These are phyloP conservation scores for Boletus albobrunnescens DNA, from an alignment of 1,284 basidiomycete species.

Conservation along the genomic window DNA sequence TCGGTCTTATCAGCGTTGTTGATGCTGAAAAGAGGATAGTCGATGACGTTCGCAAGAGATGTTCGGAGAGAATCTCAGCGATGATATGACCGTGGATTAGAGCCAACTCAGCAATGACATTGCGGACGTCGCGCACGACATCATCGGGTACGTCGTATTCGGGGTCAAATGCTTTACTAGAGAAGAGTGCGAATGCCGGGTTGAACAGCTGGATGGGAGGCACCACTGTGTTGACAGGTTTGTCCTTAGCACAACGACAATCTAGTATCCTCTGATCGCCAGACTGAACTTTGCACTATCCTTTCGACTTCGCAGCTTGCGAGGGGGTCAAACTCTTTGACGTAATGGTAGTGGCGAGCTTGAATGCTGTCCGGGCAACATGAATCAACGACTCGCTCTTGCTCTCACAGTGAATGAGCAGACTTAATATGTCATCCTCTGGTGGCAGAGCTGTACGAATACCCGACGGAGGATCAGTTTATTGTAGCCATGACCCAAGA, in stretches of 20 bases:
- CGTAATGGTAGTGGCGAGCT: too few species aligned
- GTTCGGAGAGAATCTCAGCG: too few species aligned
- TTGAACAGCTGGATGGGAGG: conserved; percentile 16
- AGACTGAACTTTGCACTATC: conserved; percentile 1
- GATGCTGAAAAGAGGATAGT: too few species aligned
- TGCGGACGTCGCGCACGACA: not conserved
- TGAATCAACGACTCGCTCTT: too few species aligned
- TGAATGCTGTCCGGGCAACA: too few species aligned
- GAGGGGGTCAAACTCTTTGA: too few species aligned
- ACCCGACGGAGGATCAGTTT: too few species aligned
- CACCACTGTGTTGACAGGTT: not conserved
- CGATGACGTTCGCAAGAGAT: too few species aligned
- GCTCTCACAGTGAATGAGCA: too few species aligned
- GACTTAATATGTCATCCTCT: too few species aligned
- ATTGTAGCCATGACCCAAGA: too few species aligned
- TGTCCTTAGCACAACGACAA: not conserved
- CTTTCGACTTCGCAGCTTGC: conserved; percentile 1
- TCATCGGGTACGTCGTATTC: conserved; percentile 2
- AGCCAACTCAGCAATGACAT: conserved; percentile 5
- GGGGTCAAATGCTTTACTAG: conserved; percentile 13
- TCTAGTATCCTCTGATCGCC: not conserved
- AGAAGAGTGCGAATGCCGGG: conserved; percentile 16
- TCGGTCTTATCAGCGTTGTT: not conserved
- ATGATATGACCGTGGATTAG: conserved; percentile 1
- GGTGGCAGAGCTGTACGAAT: too few species aligned